Conservation (phyloP, 768 basidiomycete genomes). For the Amanita jacksonii region DNA sequence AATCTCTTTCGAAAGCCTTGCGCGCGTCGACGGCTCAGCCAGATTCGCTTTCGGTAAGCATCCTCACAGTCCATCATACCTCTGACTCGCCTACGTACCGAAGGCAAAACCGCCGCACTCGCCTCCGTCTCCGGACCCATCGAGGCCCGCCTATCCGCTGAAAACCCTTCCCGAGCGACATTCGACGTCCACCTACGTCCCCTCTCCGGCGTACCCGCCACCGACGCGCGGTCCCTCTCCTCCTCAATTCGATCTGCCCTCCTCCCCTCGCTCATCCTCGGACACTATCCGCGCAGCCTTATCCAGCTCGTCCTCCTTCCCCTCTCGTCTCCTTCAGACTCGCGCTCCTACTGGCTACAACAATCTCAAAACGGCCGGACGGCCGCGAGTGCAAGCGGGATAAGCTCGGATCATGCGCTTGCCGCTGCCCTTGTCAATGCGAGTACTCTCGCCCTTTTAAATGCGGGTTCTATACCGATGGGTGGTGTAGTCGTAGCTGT, state of each 20-base stretch:
- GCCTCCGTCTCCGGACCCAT: conserved; percentile 78
- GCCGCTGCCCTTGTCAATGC: conserved; percentile 66
- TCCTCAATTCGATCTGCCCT: conserved; percentile 46
- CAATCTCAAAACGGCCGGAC: conserved; percentile 2
- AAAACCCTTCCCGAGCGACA: conserved; percentile 63
- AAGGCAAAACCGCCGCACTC: conserved; percentile 37
- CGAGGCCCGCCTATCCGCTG: conserved; percentile 58
- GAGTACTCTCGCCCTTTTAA: conserved; percentile 55
- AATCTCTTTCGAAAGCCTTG: conserved; percentile 49
- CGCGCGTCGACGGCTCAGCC: conserved; percentile 72
- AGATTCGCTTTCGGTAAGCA: conserved; percentile 52
- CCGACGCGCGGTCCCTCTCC: conserved; percentile 53
- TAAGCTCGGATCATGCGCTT: conserved; percentile 17
- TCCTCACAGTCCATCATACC: not conserved
- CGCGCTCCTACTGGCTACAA: conserved; percentile 8
- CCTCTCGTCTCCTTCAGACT: conserved; percentile 20
- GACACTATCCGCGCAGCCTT: conserved; percentile 60
- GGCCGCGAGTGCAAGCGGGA: conserved; percentile 21
- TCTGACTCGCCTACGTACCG: not conserved
- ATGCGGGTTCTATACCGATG: conserved; percentile 65
- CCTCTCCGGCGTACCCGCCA: conserved; percentile 57
- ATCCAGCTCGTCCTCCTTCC: conserved; percentile 73
- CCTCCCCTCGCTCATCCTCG: conserved; percentile 53
- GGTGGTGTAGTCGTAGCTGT: conserved; percentile 66
- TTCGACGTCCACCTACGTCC: conserved; percentile 71